phyloP scores from a whole-genome alignment of 345 rosid genomes.

The Tarenaya hassleriana region DNA sequence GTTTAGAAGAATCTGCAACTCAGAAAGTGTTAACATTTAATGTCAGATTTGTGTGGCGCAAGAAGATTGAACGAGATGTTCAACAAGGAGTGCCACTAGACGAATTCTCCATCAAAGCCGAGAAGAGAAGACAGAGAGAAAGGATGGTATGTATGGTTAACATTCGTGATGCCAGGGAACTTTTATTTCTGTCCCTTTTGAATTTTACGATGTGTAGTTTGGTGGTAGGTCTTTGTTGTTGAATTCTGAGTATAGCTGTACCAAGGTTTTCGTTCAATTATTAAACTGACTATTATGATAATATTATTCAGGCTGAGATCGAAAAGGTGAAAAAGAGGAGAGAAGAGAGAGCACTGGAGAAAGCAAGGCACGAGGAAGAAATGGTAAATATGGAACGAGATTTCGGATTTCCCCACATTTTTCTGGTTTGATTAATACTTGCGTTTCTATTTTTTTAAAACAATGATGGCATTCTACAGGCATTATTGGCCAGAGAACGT shows the following conservation, averaged over 20 bases:
- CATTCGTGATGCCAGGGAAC: constrained; percentile 6
- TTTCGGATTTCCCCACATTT: background rate
- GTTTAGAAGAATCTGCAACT: constrained; percentile 7
- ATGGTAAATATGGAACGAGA: constrained; percentile 41
- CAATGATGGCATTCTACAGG: constrained; percentile 37
- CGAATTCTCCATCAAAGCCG: constrained; percentile 66
- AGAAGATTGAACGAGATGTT: constrained; percentile 89
- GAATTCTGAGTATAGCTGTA: constrained; percentile 7
- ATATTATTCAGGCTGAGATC: constrained; percentile 71
- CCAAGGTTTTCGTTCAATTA: background rate
- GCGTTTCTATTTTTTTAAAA: background rate
- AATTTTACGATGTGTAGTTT: constrained; percentile 1
- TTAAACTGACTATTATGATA: background rate
- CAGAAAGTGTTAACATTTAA: background rate
- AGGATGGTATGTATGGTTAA: constrained; percentile 58
- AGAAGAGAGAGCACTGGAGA: constrained; percentile 90
- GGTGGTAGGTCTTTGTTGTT: constrained; percentile 10
- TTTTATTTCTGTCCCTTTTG: background rate
- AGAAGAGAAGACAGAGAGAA: constrained; percentile 71
- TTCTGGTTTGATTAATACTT: background rate
- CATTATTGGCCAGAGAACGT: constrained; percentile 87
- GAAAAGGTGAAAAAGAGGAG: constrained; percentile 96
- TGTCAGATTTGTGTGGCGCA: constrained; percentile 84
- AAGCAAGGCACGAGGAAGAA: constrained; percentile 92
- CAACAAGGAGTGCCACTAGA: constrained; percentile 58